Evolutionary conservation across 2,329 filamentous ascomycete genomes (phyloP).

Genomic region (Byssochlamys sp.): DNA sequence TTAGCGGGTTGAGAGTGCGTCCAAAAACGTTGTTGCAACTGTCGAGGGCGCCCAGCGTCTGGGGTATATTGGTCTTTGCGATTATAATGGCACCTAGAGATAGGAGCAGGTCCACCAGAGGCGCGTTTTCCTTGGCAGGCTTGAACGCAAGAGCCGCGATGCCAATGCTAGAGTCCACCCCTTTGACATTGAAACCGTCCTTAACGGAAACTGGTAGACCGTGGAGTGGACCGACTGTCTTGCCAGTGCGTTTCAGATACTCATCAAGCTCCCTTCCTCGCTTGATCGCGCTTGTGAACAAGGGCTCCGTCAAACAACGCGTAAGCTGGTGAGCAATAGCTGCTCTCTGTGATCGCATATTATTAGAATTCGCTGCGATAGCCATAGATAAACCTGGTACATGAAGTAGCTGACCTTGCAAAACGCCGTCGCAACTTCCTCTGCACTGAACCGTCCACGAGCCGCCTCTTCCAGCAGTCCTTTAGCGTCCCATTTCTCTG

Average conservation of each 20-base stretch:
- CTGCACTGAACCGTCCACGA: conserved; percentile 24
- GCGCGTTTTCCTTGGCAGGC: conserved; percentile 47
- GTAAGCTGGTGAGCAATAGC: conserved; percentile 34
- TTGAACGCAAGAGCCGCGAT: conserved; percentile 53
- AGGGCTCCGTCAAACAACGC: conserved; percentile 44
- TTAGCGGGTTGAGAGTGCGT: conserved; percentile 54
- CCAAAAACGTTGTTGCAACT: conserved; percentile 54
- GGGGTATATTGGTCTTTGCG: conserved; percentile 60
- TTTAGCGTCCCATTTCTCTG: conserved; percentile 42
- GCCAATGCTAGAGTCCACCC: conserved; percentile 47
- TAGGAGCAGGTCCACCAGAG: conserved; percentile 49
- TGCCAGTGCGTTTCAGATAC: conserved; percentile 29
- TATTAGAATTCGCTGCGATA: no score
- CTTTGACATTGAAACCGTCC: conserved; percentile 38
- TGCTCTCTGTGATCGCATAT: conserved; percentile 18
- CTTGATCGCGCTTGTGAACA: conserved; percentile 42
- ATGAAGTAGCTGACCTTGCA: conserved; percentile 34
- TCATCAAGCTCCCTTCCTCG: conserved; percentile 41
- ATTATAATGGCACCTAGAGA: conserved; percentile 57
- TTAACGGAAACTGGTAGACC: conserved; percentile 50
- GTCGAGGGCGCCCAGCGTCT: conserved; percentile 48
- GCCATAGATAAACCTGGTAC: no score
- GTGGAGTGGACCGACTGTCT: conserved; percentile 49
- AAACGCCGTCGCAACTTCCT: conserved; percentile 45
- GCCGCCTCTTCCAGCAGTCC: conserved; percentile 28